A percentile compares a stretch with the other conserved stretches of the same genome.
phyloP scores from a whole-genome alignment of 805 yeast genomes.

The Clavispora asparagi region DNA sequence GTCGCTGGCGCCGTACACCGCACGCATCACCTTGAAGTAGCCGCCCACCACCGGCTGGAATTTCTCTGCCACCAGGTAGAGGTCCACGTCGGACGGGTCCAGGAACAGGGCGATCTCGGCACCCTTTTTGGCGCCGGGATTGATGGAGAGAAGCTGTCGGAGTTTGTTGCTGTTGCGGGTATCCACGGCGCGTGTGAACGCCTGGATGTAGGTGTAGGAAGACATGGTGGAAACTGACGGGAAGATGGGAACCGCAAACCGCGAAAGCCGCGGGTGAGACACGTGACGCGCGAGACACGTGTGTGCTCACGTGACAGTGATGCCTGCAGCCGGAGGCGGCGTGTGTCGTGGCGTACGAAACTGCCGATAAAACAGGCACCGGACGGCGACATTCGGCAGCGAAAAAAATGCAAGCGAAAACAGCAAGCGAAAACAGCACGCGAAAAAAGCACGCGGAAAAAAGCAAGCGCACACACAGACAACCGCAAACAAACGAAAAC shows the following conservation, averaged over 20 bases:
- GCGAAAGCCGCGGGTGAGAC: neutral
- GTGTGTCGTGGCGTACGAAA: too few species aligned
- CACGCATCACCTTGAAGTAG: slow-evolving; percentile 31
- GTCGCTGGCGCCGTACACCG: slow-evolving; percentile 28
- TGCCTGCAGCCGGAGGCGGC: too few species aligned
- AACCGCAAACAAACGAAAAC: too few species aligned
- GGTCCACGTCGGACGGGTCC: slow-evolving; percentile 37
- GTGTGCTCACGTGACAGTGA: neutral
- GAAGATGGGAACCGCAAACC: neutral
- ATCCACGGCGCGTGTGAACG: slow-evolving; percentile 15
- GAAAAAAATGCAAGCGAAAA: too few species aligned
- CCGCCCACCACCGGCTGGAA: slow-evolving; percentile 24
- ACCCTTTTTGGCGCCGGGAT: slow-evolving; percentile 30
- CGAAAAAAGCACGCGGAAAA: too few species aligned
- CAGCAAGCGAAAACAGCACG: too few species aligned
- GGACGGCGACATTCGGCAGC: too few species aligned
- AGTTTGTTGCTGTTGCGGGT: slow-evolving; percentile 15
- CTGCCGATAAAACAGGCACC: too few species aligned
- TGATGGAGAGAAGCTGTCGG: slow-evolving; percentile 26
- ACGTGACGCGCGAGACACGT: neutral
- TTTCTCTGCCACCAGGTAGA: slow-evolving; percentile 32
- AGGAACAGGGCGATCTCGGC: slow-evolving; percentile 24
- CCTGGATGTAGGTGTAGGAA: slow-evolving; percentile 19
- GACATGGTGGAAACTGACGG: too few species aligned
- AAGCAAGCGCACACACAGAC: too few species aligned